phyloP scores from a whole-genome alignment of 768 basidiomycete genomes.

The Dacryopinax primogenitus region DNA sequence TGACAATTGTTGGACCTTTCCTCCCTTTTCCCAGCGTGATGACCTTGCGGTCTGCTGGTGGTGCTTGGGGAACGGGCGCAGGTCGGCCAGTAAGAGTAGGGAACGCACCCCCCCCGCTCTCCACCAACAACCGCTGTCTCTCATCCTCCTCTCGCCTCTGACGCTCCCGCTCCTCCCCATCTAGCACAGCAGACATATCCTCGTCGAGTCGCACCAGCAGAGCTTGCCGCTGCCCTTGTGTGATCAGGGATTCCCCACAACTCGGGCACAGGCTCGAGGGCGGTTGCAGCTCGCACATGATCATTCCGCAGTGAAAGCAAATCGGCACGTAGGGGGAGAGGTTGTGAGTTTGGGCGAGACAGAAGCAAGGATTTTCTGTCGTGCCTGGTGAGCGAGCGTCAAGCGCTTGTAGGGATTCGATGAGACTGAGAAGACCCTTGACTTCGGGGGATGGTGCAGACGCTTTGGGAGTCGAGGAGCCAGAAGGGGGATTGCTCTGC shows the following conservation, averaged over 20 bases:
- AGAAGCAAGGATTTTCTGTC: background rate
- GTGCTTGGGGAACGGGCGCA: background rate
- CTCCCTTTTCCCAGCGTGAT: background rate
- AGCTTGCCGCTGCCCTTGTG: background rate
- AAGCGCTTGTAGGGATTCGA: slow-evolving; percentile 5
- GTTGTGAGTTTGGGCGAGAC: slow-evolving; percentile 23
- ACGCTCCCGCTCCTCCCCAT: background rate
- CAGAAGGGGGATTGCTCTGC: background rate
- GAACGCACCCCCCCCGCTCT: slow-evolving; percentile 1
- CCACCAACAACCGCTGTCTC: background rate
- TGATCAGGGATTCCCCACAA: slow-evolving; percentile 16
- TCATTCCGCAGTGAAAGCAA: slow-evolving; percentile 27
- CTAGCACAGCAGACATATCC: background rate
- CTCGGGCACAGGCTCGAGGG: slow-evolving; percentile 28
- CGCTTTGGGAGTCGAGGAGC: background rate
- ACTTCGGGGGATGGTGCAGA: background rate
- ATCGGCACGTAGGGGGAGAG: slow-evolving; percentile 27
- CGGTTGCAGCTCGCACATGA: slow-evolving; percentile 25
- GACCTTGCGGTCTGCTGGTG: background rate
- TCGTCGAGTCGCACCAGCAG: background rate
- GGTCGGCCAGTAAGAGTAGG: slow-evolving; percentile 1
- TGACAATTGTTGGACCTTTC: background rate
- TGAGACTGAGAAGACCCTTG: background rate
- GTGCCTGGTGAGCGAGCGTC: background rate
- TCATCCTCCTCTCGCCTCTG: background rate